Conservation (phyloP, 768 basidiomycete species). For the Pilatotrama ljubarskyi region DNA sequence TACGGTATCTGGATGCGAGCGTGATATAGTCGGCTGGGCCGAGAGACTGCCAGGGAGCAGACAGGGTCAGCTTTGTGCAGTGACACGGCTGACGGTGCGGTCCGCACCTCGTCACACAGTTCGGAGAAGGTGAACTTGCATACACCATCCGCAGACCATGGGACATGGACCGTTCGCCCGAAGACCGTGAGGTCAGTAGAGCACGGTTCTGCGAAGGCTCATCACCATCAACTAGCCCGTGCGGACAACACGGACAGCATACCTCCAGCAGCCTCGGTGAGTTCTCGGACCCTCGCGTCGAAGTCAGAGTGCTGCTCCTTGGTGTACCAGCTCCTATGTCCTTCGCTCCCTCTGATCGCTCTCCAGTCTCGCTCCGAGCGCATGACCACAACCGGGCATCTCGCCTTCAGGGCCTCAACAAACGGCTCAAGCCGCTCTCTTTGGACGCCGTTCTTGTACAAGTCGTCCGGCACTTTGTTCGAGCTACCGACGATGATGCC, state of each 20-base stretch:
- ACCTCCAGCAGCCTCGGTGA: not conserved
- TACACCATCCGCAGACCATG: slow-evolving; percentile 40
- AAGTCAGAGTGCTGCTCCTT: slow-evolving; percentile 27
- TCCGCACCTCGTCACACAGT: slow-evolving; percentile 44
- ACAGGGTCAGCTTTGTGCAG: not conserved
- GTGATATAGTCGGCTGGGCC: slow-evolving; percentile 61
- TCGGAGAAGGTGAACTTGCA: slow-evolving; percentile 52
- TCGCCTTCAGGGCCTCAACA: slow-evolving; percentile 51
- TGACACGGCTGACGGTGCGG: not conserved
- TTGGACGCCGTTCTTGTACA: slow-evolving; percentile 60
- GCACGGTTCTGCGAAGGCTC: slow-evolving; percentile 17
- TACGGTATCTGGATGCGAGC: slow-evolving; percentile 49
- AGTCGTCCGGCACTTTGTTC: slow-evolving; percentile 54
- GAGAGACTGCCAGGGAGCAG: slow-evolving; percentile 35
- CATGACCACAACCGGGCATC: slow-evolving; percentile 52
- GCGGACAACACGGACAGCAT: not conserved
- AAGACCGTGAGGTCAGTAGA: slow-evolving; percentile 44
- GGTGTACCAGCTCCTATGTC: slow-evolving; percentile 35
- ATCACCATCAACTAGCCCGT: not conserved
- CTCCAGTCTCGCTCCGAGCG: slow-evolving; percentile 50
- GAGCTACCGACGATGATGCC: slow-evolving; percentile 53
- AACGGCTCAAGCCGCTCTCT: slow-evolving; percentile 57
- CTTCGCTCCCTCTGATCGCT: slow-evolving; percentile 24
- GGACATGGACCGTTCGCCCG: slow-evolving; percentile 45
- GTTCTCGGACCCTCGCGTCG: slow-evolving; percentile 5